phyloP scores from a whole-genome alignment of 1,284 basidiomycete genomes.

The Prillingera fragicola region DNA sequence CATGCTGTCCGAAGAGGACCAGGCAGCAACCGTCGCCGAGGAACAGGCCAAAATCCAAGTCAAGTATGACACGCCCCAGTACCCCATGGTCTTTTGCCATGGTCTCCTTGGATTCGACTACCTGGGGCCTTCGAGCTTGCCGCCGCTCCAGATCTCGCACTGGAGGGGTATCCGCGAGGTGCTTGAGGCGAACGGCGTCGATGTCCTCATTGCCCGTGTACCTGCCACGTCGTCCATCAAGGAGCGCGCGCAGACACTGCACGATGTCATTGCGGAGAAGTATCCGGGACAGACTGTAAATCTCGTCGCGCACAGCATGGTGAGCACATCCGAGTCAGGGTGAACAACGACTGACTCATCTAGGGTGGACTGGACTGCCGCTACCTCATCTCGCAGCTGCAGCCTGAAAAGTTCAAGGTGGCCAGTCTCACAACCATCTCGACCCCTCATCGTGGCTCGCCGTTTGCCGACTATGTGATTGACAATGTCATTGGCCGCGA shows the following conservation, averaged over 20 bases:
- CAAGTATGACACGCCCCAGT: constrained; percentile 70
- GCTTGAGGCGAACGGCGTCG: constrained; percentile 76
- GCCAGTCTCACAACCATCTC: constrained; percentile 85
- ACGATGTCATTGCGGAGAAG: constrained; percentile 66
- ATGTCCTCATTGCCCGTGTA: constrained; percentile 85
- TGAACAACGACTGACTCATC: constrained; percentile 2
- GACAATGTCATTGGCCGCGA: constrained; percentile 63
- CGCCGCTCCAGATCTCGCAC: constrained; percentile 70
- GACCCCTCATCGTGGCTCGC: constrained; percentile 85
- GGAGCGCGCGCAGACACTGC: constrained; percentile 81
- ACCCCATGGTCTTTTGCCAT: constrained; percentile 89
- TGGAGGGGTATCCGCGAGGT: constrained; percentile 94
- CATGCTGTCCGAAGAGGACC: constrained; percentile 58
- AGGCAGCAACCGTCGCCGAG: constrained; percentile 53
- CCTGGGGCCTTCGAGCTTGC: constrained; percentile 35
- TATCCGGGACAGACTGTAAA: constrained; percentile 79
- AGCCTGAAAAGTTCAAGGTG: constrained; percentile 54
- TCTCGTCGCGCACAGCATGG: constrained; percentile 92
- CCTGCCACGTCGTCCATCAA: constrained; percentile 81
- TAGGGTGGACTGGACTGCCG: constrained; percentile 90
- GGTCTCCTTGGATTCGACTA: constrained; percentile 80
- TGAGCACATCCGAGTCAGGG: constrained; percentile 49
- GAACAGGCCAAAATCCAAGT: constrained; percentile 57
- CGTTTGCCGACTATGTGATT: constrained; percentile 88
- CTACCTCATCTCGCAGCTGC: constrained; percentile 59